These are phyloP conservation scores for Debaryomyces maramus DNA, from an alignment of 805 yeast species.

Conservation along the genomic window DNA sequence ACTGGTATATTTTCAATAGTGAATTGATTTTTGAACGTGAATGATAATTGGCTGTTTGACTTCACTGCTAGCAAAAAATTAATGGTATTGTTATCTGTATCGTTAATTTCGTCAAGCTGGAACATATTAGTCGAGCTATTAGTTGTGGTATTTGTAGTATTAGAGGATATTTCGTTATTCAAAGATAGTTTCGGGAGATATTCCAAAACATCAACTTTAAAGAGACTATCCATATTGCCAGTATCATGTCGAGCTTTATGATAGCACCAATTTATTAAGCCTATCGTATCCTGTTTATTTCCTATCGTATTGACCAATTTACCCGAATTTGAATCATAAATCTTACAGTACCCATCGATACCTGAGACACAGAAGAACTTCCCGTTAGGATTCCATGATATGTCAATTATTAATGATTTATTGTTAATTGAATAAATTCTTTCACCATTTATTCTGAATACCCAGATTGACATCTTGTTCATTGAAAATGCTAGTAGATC, in stretches of 20 bases:
- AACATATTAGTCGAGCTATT: background rate
- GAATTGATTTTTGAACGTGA: constrained; percentile 32
- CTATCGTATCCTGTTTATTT: constrained; percentile 13
- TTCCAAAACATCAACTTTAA: constrained; percentile 26
- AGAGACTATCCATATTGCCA: constrained; percentile 20
- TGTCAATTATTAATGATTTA: constrained; percentile 29
- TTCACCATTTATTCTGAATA: constrained; percentile 55
- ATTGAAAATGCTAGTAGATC: constrained; percentile 52
- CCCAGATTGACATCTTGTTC: constrained; percentile 49
- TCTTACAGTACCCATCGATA: constrained; percentile 39
- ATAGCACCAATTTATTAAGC: constrained; percentile 20
- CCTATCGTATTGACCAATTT: constrained; percentile 30
- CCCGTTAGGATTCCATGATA: constrained; percentile 37
- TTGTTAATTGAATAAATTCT: constrained; percentile 50
- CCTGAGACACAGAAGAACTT: constrained; percentile 47
- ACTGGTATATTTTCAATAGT: constrained; percentile 26
- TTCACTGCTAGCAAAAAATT: constrained; percentile 28
- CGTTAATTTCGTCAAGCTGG: constrained; percentile 6
- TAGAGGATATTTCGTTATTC: constrained; percentile 9
- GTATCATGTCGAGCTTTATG: constrained; percentile 1
- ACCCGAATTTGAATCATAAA: constrained; percentile 50
- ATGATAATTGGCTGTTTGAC: constrained; percentile 19
- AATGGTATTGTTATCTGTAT: constrained; percentile 6
- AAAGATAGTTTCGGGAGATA: constrained; percentile 37
- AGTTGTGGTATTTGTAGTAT: constrained; percentile 8